Percentiles rank a stretch among this genome's conserved stretches.
These are phyloP conservation scores for Balakata baccata DNA, from an alignment of 345 rosid genomes.

Conservation along the genomic window DNA sequence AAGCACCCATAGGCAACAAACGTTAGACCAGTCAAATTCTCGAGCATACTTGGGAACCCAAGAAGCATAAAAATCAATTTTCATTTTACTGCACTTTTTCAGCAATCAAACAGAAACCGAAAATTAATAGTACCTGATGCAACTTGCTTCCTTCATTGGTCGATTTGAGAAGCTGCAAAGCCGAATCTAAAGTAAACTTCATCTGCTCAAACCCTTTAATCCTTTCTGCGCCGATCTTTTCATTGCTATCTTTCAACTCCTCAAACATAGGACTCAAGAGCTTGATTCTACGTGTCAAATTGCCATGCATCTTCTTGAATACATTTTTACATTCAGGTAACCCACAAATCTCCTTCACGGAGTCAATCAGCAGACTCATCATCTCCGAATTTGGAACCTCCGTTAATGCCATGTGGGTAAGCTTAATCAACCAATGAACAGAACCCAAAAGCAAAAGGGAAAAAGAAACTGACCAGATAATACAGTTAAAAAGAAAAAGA, in stretches of 20 bases:
- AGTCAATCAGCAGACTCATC: constrained; percentile 46
- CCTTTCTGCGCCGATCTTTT: constrained; percentile 40
- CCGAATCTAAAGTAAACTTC: constrained; percentile 56
- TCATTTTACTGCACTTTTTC: constrained; percentile 8
- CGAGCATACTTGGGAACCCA: not conserved
- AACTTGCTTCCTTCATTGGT: constrained; percentile 72
- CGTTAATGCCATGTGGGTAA: constrained; percentile 31
- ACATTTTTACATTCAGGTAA: constrained; percentile 55
- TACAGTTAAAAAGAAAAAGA: not conserved
- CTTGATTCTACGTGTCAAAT: constrained; percentile 85
- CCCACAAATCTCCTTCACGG: constrained; percentile 61
- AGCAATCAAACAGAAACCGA: constrained; percentile 24
- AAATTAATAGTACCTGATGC: constrained; percentile 50
- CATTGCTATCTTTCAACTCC: constrained; percentile 58
- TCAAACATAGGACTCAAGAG: constrained; percentile 90
- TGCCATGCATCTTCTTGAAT: constrained; percentile 64
- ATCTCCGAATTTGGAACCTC: constrained; percentile 40
- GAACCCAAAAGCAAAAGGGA: not conserved
- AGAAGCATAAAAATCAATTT: not conserved
- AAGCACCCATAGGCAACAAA: not conserved
- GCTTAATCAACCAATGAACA: not conserved
- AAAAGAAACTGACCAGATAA: not conserved
- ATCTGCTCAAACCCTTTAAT: constrained; percentile 51
- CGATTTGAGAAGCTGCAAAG: constrained; percentile 56
- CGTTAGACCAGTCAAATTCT: not conserved